These are phyloP conservation scores for Elaeis oleifera DNA, from an alignment of 202 grass and related monocot species.

Conservation along the genomic window DNA sequence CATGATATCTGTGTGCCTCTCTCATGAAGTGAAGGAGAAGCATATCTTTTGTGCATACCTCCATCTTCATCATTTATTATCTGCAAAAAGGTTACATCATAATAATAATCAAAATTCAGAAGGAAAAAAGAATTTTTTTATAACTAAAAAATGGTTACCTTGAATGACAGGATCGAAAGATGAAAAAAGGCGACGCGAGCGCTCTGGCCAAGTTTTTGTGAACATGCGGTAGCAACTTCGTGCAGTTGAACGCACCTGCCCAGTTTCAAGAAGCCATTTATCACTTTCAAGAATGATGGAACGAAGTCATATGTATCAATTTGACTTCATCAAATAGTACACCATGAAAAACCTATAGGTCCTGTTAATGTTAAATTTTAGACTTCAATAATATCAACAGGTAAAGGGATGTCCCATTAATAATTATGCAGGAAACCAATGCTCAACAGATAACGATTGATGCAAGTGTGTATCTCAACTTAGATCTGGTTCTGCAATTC, in stretches of 20 bases:
- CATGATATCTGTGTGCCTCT: slow-evolving; percentile 58
- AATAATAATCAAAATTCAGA: neutral
- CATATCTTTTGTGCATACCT: slow-evolving; percentile 83
- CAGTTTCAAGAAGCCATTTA: slow-evolving; percentile 12
- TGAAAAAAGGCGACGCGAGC: slow-evolving; percentile 68
- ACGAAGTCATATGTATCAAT: slow-evolving; percentile 1
- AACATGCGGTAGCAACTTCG: slow-evolving; percentile 94
- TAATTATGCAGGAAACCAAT: no score
- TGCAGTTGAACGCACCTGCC: slow-evolving; percentile 74
- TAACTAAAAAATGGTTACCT: slow-evolving; percentile 37
- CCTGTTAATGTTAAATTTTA: no score
- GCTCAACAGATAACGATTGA: no score
- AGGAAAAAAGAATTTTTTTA: slow-evolving; percentile 9
- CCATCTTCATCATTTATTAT: slow-evolving; percentile 95
- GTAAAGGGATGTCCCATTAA: no score
- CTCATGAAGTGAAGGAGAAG: slow-evolving; percentile 80
- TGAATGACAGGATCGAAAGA: slow-evolving; percentile 93
- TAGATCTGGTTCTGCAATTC: no score
- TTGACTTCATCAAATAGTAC: neutral
- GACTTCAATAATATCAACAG: no score
- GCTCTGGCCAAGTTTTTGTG: slow-evolving; percentile 97
- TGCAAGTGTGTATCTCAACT: no score
- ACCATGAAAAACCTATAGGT: no score
- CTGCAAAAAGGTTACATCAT: slow-evolving; percentile 24
- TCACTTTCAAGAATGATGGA: neutral